These are phyloP conservation scores for Cicer arietinum DNA, from an alignment of 306 rosid genomes.

Conservation along the genomic window DNA sequence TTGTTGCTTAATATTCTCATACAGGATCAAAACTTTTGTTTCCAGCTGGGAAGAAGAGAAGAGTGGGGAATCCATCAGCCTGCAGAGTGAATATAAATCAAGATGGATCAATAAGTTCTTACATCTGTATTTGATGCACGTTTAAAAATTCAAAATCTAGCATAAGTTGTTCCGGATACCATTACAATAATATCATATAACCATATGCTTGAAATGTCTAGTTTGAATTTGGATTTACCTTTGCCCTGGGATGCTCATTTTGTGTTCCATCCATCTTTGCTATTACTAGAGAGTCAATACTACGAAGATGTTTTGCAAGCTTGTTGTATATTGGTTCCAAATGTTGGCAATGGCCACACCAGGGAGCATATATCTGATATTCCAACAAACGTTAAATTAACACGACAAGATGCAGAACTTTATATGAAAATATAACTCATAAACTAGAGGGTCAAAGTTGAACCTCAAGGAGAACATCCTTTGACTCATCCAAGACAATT, in stretches of 20 bases:
- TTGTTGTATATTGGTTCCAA: slow-evolving; percentile 92
- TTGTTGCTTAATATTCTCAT: slow-evolving; percentile 39
- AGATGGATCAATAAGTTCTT: slow-evolving; percentile 20
- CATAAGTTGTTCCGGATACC: slow-evolving; percentile 28
- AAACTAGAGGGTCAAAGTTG: slow-evolving; percentile 10
- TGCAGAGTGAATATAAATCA: slow-evolving; percentile 46
- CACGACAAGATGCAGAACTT: slow-evolving; percentile 27
- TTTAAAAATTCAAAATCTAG: slow-evolving; percentile 28
- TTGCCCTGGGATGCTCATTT: slow-evolving; percentile 97
- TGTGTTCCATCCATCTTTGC: slow-evolving; percentile 99
- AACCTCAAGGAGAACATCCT: slow-evolving; percentile 99
- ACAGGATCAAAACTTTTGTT: slow-evolving; percentile 65
- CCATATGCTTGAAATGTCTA: slow-evolving; percentile 19
- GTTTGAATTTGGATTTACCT: slow-evolving; percentile 60
- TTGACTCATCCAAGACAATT: slow-evolving; percentile 94
- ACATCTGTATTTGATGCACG: slow-evolving; percentile 4
- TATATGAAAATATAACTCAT: slow-evolving; percentile 20
- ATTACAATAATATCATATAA: slow-evolving; percentile 11
- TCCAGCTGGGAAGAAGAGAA: slow-evolving; percentile 66
- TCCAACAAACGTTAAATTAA: slow-evolving; percentile 26
- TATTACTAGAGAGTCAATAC: slow-evolving; percentile 81
- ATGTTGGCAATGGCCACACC: slow-evolving; percentile 99
- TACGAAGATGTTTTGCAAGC: slow-evolving; percentile 84
- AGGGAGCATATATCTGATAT: slow-evolving; percentile 93
- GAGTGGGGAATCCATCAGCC: slow-evolving; percentile 60